Base-by-base conservation (phyloP, 2,329 filamentous ascomycete species). In the Cladosporium sp. region DNA sequence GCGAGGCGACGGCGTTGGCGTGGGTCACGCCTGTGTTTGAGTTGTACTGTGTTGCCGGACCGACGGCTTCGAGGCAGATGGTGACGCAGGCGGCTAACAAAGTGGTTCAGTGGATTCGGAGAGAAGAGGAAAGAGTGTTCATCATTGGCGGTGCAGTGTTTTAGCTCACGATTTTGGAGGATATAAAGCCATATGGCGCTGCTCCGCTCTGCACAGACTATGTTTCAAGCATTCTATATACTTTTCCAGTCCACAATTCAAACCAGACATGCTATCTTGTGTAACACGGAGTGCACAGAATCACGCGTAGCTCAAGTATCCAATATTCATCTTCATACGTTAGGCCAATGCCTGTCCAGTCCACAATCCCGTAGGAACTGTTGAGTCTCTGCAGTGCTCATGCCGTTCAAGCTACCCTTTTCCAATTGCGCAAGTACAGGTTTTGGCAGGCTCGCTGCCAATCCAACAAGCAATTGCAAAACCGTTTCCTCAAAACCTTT, bases 101-200 rank as follows among this genome's bases (percentile, higher is more conserved):
- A 74, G 85, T 99, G 50, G 86, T 95, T 5, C 89, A 94, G 69
- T 99, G 93, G 92, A 88, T 93, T 1, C 87, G 90, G 69, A 82
- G 86, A 63, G 94, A 99, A 74, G 93, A 97, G 73, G 92, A 97
- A 74, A 81, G 94, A 58, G 78, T 97, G 5, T 99, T 99, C 70
- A 96, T 99, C 59, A 94, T 99, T 69, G 94, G 94, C 1, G 95
- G 94, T n/a, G 94, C 92, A 42, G 93, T 97, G 19, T 80, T 80
- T 61, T 80, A 48, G 22, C 12, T 7, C 12, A 32, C 28, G 12
- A n/a, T n/a, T n/a, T n/a, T n/a, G n/a, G n/a, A n/a, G 12, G 28
- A 32, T 32, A 10, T 32, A 32, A 32, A 32, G 28, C 8, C 28
- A 32, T 32, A 10, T 9, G 28, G 12, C 8, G 28, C 28, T 32